Percentiles rank a stretch among this genome's conserved stretches.
phyloP scores from a whole-genome alignment of 306 rosid genomes.

The Quercus agrifolia region DNA sequence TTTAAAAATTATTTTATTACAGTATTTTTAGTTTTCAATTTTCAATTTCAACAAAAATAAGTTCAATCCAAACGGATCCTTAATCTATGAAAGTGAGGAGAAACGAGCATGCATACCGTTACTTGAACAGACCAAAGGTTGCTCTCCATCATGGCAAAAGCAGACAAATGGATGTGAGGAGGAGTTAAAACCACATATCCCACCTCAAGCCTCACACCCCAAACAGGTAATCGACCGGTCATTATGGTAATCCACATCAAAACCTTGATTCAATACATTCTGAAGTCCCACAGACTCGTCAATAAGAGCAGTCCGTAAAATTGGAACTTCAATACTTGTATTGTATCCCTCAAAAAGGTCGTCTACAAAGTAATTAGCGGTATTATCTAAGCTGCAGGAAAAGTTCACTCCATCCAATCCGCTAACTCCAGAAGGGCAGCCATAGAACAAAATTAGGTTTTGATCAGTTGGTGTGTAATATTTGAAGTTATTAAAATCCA shows the following conservation, averaged over 20 bases:
- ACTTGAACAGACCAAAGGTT: background rate
- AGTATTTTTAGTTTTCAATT: too few species aligned
- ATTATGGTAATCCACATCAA: background rate
- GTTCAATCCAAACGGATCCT: background rate
- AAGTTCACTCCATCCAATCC: too few species aligned
- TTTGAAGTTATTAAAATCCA: conserved; percentile 21
- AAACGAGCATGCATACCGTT: background rate
- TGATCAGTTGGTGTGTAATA: conserved; percentile 16
- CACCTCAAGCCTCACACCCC: background rate
- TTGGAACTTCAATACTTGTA: background rate
- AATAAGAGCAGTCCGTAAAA: background rate
- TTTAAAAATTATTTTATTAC: too few species aligned
- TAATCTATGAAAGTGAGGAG: background rate
- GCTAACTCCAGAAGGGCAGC: background rate
- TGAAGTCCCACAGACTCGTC: background rate
- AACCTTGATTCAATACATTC: background rate
- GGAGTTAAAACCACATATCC: background rate
- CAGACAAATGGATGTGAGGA: background rate
- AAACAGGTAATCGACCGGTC: background rate
- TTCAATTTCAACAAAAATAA: too few species aligned
- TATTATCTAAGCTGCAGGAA: too few species aligned
- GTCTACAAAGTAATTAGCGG: background rate
- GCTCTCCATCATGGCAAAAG: background rate
- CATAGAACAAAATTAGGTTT: conserved; percentile 24
- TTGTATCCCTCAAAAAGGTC: background rate